Base-by-base conservation (phyloP, 805 yeast genomes). In the Nakazawaea molendinolei region DNA sequence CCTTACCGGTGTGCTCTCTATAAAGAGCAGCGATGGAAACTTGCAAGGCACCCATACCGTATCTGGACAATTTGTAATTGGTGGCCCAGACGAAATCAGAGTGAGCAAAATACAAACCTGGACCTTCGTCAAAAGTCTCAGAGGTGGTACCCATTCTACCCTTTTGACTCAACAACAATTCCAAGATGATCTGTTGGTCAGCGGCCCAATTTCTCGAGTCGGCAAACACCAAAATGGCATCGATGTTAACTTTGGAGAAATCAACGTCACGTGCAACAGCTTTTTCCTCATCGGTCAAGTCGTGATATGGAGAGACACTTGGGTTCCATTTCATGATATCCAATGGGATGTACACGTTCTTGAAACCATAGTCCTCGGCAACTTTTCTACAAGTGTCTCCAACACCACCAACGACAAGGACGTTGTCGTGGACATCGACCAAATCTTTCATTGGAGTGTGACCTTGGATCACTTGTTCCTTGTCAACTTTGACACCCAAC, bases 61-160 rank as follows among this genome's bases (percentile, higher is more conserved):
- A 85, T 54, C 96, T 69, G 13, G 86, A 76, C 43, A 83, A 65
- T 48, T 74, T 75, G 54, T 83, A 86, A 58, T 86, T 83, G 3
- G 95, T 84, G 9, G 95, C 90, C 95, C 95, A 86, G 38, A 86
- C 85, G 50, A 86, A 82, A 60, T 86, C 96, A 15, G 90, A 82
- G 56, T 86, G 95, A 28, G 95, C 95, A 67, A 86, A 86, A 60
- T 82, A 84, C 39, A 86, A 74, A 32, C 76, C 76, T 23, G 95
- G 92, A 25, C 89, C 89, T 44, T 85, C 87, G 41, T 79, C 80
- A 52, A 58, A 77, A 13, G 81, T 74, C 45, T 76, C 69, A 26
- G 82, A 71, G 28, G 72, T 67, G 4, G 96, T 86, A 28, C 95
- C 95, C 87, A 86, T 81, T 28, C 71, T 75, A 50, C 96, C 96